Conservation (phyloP, 371 early-diverging fungal species). For the Choanephora cucurbitarum region DNA sequence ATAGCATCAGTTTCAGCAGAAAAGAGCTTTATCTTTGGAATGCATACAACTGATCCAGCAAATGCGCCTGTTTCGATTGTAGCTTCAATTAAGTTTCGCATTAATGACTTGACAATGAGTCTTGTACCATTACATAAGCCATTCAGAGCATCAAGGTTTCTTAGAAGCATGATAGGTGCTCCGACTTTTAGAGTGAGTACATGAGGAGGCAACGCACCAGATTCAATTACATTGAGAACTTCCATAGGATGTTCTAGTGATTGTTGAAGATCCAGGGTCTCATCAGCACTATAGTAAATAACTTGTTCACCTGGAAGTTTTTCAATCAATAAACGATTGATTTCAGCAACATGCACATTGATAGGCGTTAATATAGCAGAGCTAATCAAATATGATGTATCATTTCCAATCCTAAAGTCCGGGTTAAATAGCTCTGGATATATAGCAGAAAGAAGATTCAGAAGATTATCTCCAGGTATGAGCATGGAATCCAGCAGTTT, state of each 20-base stretch:
- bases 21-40: constrained; percentile 9
- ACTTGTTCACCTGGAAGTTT: neutral
- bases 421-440: no score
- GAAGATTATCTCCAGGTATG: no score
- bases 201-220: constrained; percentile 1
- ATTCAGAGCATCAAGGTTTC: constrained; percentile 4
- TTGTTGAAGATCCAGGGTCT: neutral
- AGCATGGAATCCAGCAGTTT: no score
- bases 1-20: neutral
- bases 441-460: no score
- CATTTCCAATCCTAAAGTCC: no score
- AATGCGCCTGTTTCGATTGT: constrained; percentile 13
- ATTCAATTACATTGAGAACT: constrained; percentile 3
- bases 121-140: constrained; percentile 37
- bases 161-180: constrained; percentile 3
- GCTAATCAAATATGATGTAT: no score
- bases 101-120: constrained; percentile 15
- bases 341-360: constrained; percentile 2
- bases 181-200: neutral
- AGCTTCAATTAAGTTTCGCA: constrained; percentile 14
- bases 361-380: constrained; percentile 1
- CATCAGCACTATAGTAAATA: neutral
- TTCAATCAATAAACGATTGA: neutral
- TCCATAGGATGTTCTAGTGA: neutral
- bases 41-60: neutral